Percentiles rank a stretch among this genome's conserved stretches.
These are phyloP conservation scores for Podosphaera leucotricha DNA, from an alignment of 2,329 filamentous ascomycete genomes.

Conservation along the genomic window DNA sequence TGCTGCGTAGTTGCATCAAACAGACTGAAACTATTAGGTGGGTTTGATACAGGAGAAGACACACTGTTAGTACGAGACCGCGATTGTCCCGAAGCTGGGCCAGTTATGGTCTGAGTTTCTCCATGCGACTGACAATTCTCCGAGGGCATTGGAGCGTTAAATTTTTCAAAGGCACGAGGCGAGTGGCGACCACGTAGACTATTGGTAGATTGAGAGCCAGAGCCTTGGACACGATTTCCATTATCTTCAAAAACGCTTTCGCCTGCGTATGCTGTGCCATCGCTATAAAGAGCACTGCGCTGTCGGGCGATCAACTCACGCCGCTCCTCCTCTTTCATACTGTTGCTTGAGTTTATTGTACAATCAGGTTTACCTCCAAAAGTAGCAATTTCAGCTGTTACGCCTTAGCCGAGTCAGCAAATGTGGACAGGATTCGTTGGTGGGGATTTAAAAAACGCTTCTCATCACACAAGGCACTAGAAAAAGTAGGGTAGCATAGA, in stretches of 20 bases:
- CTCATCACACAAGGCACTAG: slow-evolving; percentile 17
- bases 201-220: slow-evolving; percentile 31
- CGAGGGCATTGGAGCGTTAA: slow-evolving; percentile 18
- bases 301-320: slow-evolving; percentile 90
- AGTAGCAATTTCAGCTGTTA: slow-evolving; percentile 42
- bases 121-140: slow-evolving; percentile 16
- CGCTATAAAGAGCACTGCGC: slow-evolving; percentile 81
- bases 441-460: slow-evolving; percentile 4
- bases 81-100: slow-evolving; percentile 13
- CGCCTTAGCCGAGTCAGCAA: slow-evolving; percentile 23
- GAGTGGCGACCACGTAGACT: slow-evolving; percentile 55
- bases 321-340: slow-evolving; percentile 85
- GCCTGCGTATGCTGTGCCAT: slow-evolving; percentile 42
- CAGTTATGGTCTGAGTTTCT: slow-evolving; percentile 24
- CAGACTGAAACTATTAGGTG: slow-evolving; percentile 31
- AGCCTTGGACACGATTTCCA: slow-evolving; percentile 39
- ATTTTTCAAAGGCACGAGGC: slow-evolving; percentile 56
- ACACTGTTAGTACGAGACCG: slow-evolving; percentile 61
- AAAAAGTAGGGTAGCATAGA: slow-evolving; percentile 17
- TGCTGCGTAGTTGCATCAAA: slow-evolving; percentile 41
- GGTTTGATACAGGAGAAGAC: slow-evolving; percentile 54
- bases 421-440: slow-evolving; percentile 9
- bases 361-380: slow-evolving; percentile 58
- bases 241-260: slow-evolving; percentile 46
- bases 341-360: slow-evolving; percentile 55